Base-by-base conservation (phyloP, 169 alveolate species). In the Cryptosporidium viatorum region DNA sequence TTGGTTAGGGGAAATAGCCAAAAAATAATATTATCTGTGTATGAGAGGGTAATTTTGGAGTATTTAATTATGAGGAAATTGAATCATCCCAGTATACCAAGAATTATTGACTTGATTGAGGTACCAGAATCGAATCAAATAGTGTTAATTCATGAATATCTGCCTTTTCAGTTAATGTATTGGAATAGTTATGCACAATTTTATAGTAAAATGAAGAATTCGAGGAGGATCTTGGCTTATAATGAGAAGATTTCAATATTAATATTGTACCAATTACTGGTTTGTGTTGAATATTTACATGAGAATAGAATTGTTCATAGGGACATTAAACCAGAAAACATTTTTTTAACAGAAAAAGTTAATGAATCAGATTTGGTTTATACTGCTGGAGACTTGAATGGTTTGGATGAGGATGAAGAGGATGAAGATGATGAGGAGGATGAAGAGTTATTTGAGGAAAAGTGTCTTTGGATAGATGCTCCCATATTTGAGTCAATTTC, bases 311-410 rank as follows among this genome's bases (percentile, higher is more conserved):
- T 80, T n/a, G 41, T 80, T 7, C 89, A 80, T 37, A 58, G 75
- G 26, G 89, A 80, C n/a, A 60, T 80, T 45, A 80, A 80, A 45
- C 89, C 89, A 14, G 89, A 80, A 16, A 80, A 80, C 43, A 80
- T 80, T 29, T 73, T 73, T 59, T 60, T 80, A 62, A 23, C 89
- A 4, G 26, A 29, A 21, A 33, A 18, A 23, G 7, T 21, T 43
- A 16, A 59, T 23, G 69, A 71, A 5, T 35, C 29, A 43, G 60
- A 69, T 35, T 33, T 69, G 55, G 21, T 37, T 69, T 69, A 10
- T 10, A 9, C n/a, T 14, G 6, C 21, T 8, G 43, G 16, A 26
- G 29, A 29, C 12, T 12, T 33, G 68, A 50, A 26, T 50, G 12
- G 9, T 26, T 23, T 21, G 26, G 58, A 31, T 58, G 70, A 71